These are phyloP conservation scores for Lactarius sanguifluus DNA, from an alignment of 768 basidiomycete species.

Conservation along the genomic window DNA sequence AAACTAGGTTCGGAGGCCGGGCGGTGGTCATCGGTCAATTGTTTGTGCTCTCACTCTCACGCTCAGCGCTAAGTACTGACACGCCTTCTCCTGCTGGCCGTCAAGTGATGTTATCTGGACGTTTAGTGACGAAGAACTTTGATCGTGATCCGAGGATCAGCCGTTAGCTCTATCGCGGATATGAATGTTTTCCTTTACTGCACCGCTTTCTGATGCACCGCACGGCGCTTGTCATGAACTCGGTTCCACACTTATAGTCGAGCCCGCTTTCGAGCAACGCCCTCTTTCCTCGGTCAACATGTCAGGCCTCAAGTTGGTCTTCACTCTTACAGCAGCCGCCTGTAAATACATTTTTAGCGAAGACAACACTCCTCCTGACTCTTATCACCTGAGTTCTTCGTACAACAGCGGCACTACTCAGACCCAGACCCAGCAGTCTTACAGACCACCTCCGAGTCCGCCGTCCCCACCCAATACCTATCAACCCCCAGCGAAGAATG, in stretches of 20 bases:
- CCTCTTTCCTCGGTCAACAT: slow-evolving; percentile 1
- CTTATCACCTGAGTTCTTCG: not conserved
- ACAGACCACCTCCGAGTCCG: too few relatives aligned
- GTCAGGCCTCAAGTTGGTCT: not conserved
- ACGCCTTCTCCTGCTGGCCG: too few relatives aligned
- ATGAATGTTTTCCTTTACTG: too few relatives aligned
- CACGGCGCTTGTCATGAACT: not conserved
- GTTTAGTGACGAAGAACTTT: too few relatives aligned
- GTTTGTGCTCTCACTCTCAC: too few relatives aligned
- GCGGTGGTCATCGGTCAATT: too few relatives aligned
- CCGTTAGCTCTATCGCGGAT: too few relatives aligned
- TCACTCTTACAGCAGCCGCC: not conserved
- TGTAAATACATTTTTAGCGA: not conserved
- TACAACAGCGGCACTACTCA: not conserved
- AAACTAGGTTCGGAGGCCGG: too few relatives aligned
- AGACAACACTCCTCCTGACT: not conserved
- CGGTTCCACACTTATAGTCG: not conserved
- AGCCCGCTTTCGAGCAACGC: not conserved
- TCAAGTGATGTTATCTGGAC: too few relatives aligned
- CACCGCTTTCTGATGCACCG: not conserved
- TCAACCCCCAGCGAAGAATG: not conserved
- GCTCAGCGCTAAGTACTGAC: too few relatives aligned
- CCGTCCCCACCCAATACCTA: not conserved
- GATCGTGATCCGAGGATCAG: too few relatives aligned
- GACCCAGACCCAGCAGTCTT: not conserved